These are phyloP conservation scores for Trichoderma citrinoviride DNA, from an alignment of 2,329 filamentous ascomycete species.

Conservation along the genomic window DNA sequence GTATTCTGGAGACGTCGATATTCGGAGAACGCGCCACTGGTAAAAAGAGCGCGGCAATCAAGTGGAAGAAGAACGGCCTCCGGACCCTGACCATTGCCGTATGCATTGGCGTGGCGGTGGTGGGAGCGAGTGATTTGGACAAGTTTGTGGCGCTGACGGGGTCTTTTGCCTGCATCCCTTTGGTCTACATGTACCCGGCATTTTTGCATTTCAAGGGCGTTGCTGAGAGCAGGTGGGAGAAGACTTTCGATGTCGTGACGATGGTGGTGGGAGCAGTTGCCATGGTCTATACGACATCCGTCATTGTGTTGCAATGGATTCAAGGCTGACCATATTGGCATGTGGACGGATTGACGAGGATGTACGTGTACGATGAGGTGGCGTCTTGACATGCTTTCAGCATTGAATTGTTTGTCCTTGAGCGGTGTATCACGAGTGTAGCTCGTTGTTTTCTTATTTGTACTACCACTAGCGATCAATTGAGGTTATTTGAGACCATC, in stretches of 20 bases:
- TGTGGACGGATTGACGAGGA: too few species aligned
- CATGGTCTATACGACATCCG: slow-evolving; percentile 68
- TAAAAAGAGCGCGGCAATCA: slow-evolving; percentile 61
- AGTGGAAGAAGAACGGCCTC: slow-evolving; percentile 75
- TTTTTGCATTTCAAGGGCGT: slow-evolving; percentile 67
- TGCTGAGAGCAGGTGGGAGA: slow-evolving; percentile 55
- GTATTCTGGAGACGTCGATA: slow-evolving; percentile 66
- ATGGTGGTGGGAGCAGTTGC: slow-evolving; percentile 62
- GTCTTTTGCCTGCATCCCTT: slow-evolving; percentile 68
- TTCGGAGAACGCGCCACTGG: slow-evolving; percentile 65
- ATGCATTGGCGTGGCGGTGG: slow-evolving; percentile 60
- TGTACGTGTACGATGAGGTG: too few species aligned
- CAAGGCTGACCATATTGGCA: slow-evolving; percentile 7
- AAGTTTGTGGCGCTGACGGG: slow-evolving; percentile 74
- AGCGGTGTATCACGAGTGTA: too few species aligned
- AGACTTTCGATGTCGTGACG: slow-evolving; percentile 58
- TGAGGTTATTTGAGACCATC: too few species aligned
- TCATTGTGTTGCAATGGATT: slow-evolving; percentile 50
- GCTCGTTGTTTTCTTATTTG: too few species aligned
- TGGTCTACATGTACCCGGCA: slow-evolving; percentile 76
- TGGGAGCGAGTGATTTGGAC: slow-evolving; percentile 67
- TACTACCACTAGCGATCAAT: too few species aligned
- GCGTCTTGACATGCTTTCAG: too few species aligned
- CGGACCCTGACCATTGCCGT: slow-evolving; percentile 55
- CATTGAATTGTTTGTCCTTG: too few species aligned